Evolutionary conservation across 2,329 filamentous ascomycete genomes (phyloP), one percentile per base, ranked within the genome.

Genomic region (Scolecobasidium constrictum): DNA sequence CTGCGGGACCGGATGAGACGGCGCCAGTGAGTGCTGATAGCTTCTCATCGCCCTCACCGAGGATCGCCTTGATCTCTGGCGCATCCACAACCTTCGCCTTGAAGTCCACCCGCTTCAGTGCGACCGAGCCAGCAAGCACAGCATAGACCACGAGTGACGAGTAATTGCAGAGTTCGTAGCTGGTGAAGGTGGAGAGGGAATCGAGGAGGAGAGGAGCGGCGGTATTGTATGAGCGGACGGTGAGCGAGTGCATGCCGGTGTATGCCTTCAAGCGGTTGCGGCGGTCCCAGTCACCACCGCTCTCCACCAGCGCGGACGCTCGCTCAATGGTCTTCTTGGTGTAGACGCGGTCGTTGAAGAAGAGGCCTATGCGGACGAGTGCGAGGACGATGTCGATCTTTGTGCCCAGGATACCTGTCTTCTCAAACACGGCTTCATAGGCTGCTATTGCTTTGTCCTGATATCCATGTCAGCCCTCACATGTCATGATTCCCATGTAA

Each of bases 21-120:
- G 83, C 81, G 15, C 88, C 87, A 21, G 81, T 79, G 17, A 95
- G 69, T 0, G 86, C 87, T 22, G 86, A 73, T 43, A 94, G 69
- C 65, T 90, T 90, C 58, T 95, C 88, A 54, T 93, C 84, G 18
- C 81, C 81, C 18, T 81, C 81, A 46, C 90, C 92, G 18, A 98
- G 77, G 49, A 98, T 93, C 28, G 92, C 92, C 68, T 92, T 94
- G 68, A 98, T 95, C 67, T 98, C 92, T 11, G 92, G 90, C 5
- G 92, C 92, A 62, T 98, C 92, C 33, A 98, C 90, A 19, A 98
- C 92, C 71, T 96, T 96, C 51, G 85, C 85, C 73, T 98, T 98
- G 76, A 98, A 98, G 64, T 98, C 92, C 23, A 95, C 86, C 38
- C 92, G 83, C 71, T 95, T 94, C 44, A 98, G 76, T 36, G 90